A percentile compares a stretch with the other conserved stretches of the same genome.
These are phyloP conservation scores for Hypoxylon perforatum DNA, from an alignment of 495 filamentous ascomycete species.

Conservation along the genomic window DNA sequence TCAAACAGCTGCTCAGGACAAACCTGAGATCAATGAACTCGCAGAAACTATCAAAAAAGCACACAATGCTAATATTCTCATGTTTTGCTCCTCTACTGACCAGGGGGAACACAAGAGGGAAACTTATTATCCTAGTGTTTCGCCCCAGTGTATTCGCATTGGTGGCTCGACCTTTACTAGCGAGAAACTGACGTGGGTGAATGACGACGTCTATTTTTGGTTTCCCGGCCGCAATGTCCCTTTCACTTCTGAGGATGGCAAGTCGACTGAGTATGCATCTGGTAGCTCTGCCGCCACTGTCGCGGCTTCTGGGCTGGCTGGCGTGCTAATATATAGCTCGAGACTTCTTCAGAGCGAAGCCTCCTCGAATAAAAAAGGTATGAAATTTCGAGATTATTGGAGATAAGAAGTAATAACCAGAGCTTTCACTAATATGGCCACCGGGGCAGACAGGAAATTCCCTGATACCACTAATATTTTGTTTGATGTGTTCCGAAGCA, in stretches of 20 bases:
- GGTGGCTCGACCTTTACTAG: slow-evolving; percentile 9
- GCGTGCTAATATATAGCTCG: slow-evolving; percentile 21
- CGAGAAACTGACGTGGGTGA: background rate
- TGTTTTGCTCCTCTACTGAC: slow-evolving; percentile 29
- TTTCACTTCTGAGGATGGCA: background rate
- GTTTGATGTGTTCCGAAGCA: too few species aligned
- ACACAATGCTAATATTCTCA: slow-evolving; percentile 2
- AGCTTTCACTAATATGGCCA: too few species aligned
- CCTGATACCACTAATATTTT: too few species aligned
- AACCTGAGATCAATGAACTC: background rate
- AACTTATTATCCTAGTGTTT: slow-evolving; percentile 7
- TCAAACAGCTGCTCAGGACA: slow-evolving; percentile 1
- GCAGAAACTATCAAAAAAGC: background rate
- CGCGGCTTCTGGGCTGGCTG: slow-evolving; percentile 16
- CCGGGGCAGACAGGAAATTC: too few species aligned
- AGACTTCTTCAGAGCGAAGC: too few species aligned
- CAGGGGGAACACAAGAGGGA: slow-evolving; percentile 8
- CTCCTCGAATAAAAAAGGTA: too few species aligned
- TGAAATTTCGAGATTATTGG: too few species aligned
- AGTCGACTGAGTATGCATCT: background rate
- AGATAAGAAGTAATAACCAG: too few species aligned
- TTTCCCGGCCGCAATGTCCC: background rate
- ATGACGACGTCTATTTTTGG: background rate
- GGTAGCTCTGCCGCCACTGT: slow-evolving; percentile 28
- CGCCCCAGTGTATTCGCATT: background rate